Evolutionary conservation across 106 monocot species (phyloP).

Genomic region (Gastrodia elata): DNA sequence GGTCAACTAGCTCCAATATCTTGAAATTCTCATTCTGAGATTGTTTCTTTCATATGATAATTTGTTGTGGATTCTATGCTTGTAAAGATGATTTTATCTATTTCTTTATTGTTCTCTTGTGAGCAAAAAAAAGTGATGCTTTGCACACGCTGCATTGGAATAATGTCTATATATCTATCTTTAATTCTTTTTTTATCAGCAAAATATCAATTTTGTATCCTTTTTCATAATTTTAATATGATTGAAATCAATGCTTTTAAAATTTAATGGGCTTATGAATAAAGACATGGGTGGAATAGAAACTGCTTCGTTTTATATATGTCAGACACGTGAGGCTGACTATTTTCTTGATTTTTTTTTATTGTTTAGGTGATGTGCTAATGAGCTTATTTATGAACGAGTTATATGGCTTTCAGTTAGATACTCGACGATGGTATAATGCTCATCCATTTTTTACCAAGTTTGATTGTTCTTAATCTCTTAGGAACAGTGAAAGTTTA

Average conservation of each 20-base stretch:
- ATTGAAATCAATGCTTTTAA: background rate
- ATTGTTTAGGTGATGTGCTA: slow-evolving; percentile 73
- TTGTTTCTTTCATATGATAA: background rate
- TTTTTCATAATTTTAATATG: background rate
- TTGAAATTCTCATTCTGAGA: background rate
- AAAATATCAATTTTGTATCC: too few species aligned
- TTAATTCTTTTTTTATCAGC: background rate
- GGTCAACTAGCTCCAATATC: too few species aligned
- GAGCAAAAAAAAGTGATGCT: background rate
- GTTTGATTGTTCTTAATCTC: background rate
- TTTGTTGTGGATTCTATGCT: background rate
- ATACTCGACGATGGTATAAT: slow-evolving; percentile 74
- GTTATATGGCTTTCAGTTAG: slow-evolving; percentile 92
- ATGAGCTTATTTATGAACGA: slow-evolving; percentile 98
- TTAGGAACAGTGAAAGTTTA: background rate
- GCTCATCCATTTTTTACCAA: background rate
- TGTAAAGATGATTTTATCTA: background rate
- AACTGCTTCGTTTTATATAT: background rate
- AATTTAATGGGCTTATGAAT: background rate
- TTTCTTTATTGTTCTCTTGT: background rate
- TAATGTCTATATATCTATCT: background rate
- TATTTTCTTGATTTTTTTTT: background rate
- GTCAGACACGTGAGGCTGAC: background rate
- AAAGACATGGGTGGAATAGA: background rate
- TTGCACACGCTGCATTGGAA: background rate